Conservation (phyloP, 169 alveolate genomes). For the Plasmodium coatneyi region DNA sequence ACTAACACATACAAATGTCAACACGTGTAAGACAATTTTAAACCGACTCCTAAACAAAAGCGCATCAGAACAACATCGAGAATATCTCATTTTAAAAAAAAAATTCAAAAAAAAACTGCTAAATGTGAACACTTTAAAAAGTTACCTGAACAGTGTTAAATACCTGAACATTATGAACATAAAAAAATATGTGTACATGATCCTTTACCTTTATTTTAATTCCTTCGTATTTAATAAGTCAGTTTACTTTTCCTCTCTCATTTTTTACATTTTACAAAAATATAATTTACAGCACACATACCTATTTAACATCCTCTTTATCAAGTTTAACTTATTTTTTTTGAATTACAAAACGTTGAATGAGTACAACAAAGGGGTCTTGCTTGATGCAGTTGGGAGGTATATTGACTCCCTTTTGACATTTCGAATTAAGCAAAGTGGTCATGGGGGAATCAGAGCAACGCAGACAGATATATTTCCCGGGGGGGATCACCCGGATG, state of each 20-base stretch:
- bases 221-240: constrained; percentile 53
- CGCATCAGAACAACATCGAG: constrained; percentile 12
- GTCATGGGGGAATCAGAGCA: not conserved
- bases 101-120: constrained; percentile 12
- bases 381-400: constrained; percentile 24
- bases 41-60: constrained; percentile 11
- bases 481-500: not conserved
- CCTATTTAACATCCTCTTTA: constrained; percentile 36
- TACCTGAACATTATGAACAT: constrained; percentile 64
- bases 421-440: constrained; percentile 24
- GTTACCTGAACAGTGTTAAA: constrained; percentile 60
- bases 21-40: constrained; percentile 25
- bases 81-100: constrained; percentile 49
- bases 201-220: constrained; percentile 49
- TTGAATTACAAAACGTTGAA: constrained; percentile 10
- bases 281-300: constrained; percentile 72
- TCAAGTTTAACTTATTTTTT: constrained; percentile 60
- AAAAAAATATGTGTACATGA: constrained; percentile 49
- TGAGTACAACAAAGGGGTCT: constrained; percentile 18
- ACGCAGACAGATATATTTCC: not conserved
- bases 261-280: constrained; percentile 69
- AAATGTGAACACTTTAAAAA: constrained; percentile 47
- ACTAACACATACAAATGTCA: constrained; percentile 2
- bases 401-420: constrained; percentile 40
- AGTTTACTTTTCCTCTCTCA: constrained; percentile 43